Evolutionary conservation across 768 basidiomycete genomes (phyloP), one percentile per base, ranked within the genome.

Genomic region (Cystobasidium ongulense): DNA sequence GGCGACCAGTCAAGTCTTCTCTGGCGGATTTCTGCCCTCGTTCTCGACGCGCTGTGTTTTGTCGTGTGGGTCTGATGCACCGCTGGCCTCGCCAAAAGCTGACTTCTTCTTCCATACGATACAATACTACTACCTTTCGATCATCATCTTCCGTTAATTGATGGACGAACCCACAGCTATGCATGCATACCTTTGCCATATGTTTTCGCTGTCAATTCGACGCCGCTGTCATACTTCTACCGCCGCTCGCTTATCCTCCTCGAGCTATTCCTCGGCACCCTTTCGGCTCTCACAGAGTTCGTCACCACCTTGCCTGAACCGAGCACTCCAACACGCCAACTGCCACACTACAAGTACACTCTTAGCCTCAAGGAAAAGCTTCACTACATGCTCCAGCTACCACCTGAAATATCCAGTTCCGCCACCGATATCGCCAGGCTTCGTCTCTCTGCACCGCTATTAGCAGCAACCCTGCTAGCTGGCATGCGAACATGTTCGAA

Each of bases 261-360:
- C 29, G 68, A 71, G 25, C 25, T 71, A 15, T 43, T 71, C 25
- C 41, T 54, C 3, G 50, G 53, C 8, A 35, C 52, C 25, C 53
- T 71, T 1, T 54, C 68, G n/a, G 31, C 36, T 36, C n/a, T 71
- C 1, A 71, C 53, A 10, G 68, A 71, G 21, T 71, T 71, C 54
- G 36, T 71, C 17, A 71, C 68, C 4, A 35, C 68, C 15, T 52
- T 71, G 18, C 68, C 68, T 11, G 63, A 64, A 68, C 31, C 39
- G 13, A 50, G 35, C 15, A 35, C 39, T 10, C 39, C 39, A 10
- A 68, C 46, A 8, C 39, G 27, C 8, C 41, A 53, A n/a, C 66
- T 52, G n/a, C 43, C 46, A 31, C 39, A 68, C 4, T 29, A 29
- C 27, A 13, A 27, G n/a, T 23, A 29, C 10, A 43, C 65, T 46